Conservation (phyloP, 148 eudicot genomes). For the Vaccinium corymbosum region DNA sequence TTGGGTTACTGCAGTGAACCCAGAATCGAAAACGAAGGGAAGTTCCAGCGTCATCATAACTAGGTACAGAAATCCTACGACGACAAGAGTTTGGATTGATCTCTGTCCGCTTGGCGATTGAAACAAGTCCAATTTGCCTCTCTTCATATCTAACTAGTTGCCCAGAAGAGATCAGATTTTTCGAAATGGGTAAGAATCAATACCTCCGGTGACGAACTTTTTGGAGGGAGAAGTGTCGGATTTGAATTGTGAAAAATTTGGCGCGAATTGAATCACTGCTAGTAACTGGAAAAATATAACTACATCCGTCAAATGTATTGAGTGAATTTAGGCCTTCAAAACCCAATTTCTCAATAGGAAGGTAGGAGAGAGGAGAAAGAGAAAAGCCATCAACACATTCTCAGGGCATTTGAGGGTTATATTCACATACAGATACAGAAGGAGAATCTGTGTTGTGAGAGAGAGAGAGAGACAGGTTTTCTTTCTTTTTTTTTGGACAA, state of each 20-base stretch:
- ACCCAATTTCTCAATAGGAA: not conserved
- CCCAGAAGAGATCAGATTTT: not conserved
- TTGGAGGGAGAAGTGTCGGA: not conserved
- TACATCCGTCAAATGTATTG: not conserved
- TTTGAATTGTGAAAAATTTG: not conserved
- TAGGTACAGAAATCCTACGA: constrained; percentile 47
- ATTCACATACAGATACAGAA: not conserved
- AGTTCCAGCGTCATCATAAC: constrained; percentile 57
- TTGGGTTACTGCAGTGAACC: constrained; percentile 18
- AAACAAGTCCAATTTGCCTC: constrained; percentile 40
- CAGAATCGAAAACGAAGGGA: constrained; percentile 51
- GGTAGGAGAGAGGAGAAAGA: not conserved
- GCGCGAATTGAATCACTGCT: not conserved
- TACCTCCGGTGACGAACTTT: not conserved
- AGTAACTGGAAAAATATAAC: not conserved
- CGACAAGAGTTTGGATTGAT: constrained; percentile 48
- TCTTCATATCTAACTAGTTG: constrained; percentile 30
- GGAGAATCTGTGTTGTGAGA: not conserved
- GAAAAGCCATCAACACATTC: not conserved
- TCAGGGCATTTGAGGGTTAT: not conserved
- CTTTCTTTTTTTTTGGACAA: not conserved
- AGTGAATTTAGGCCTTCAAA: not conserved
- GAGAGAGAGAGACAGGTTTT: not conserved
- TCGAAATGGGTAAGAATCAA: too few species aligned
- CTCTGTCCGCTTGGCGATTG: constrained; percentile 40